Evolutionary conservation across 73 alveolate species (phyloP).

Genomic region (Paramecium pentaurelia): DNA sequence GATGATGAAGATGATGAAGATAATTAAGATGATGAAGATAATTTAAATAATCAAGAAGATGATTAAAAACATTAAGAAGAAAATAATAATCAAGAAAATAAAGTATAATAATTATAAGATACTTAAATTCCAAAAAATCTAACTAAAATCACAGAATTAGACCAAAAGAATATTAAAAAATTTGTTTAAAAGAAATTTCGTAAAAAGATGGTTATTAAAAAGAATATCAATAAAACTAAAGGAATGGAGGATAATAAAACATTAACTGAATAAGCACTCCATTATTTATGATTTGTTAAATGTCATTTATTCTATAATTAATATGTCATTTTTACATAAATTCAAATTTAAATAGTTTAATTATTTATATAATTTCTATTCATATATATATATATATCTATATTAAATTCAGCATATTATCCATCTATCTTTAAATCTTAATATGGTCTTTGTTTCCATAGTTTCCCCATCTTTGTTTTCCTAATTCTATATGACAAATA

Average conservation of each 20-base stretch:
- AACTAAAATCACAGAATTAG: neutral
- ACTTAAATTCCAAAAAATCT: neutral
- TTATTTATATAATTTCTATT: no score
- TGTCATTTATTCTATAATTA: neutral
- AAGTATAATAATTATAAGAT: neutral
- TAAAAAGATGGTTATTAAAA: neutral
- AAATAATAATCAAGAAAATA: neutral
- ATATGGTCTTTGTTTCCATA: neutral
- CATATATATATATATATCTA: neutral
- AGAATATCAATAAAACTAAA: conserved; percentile 26
- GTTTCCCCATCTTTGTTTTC: neutral
- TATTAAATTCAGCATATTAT: neutral
- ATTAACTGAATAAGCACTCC: neutral
- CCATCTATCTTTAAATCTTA: conserved; percentile 26
- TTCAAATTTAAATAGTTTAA: no score
- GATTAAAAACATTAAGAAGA: neutral
- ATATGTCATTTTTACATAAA: neutral
- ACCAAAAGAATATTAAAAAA: neutral
- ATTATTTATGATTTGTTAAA: neutral
- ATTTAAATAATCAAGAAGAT: neutral
- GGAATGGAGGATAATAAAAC: neutral
- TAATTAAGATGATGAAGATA: neutral
- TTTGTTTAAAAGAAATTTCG: conserved; percentile 1
- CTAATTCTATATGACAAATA: neutral
- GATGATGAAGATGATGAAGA: neutral